Conservation (phyloP, 2,329 filamentous ascomycete species). For the Domatiomyces catenatus region DNA sequence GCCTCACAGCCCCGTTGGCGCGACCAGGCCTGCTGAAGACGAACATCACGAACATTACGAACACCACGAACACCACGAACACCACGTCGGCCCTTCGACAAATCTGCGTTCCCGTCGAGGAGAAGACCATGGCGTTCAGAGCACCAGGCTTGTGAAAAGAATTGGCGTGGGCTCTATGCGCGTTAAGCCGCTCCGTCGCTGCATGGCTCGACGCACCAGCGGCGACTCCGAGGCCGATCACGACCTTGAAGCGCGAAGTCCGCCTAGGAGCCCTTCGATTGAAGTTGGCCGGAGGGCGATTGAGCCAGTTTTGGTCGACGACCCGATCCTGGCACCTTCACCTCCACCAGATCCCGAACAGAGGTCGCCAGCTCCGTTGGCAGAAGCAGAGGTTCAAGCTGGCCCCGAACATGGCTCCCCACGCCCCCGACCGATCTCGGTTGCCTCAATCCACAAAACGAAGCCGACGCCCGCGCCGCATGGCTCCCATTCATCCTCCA, state of each 20-base stretch:
- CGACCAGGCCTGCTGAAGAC: background rate
- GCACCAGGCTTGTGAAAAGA: constrained; percentile 63
- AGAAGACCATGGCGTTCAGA: constrained; percentile 51
- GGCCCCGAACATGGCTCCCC: background rate
- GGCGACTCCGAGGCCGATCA: constrained; percentile 44
- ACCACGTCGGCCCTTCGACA: constrained; percentile 22
- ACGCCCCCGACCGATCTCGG: background rate
- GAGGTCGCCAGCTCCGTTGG: constrained; percentile 4
- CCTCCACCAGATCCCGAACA: constrained; percentile 15
- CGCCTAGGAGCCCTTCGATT: constrained; percentile 12
- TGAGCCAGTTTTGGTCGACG: constrained; percentile 19
- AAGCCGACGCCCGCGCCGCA: constrained; percentile 27
- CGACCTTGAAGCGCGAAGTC: constrained; percentile 9
- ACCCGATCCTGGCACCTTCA: constrained; percentile 14
- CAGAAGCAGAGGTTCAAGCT: background rate
- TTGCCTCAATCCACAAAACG: constrained; percentile 18
- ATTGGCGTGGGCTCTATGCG: constrained; percentile 63
- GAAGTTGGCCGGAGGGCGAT: constrained; percentile 19
- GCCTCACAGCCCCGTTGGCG: constrained; percentile 4
- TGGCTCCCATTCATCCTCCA: constrained; percentile 26
- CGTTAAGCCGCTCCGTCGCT: constrained; percentile 63
- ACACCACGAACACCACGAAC: background rate
- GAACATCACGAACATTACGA: background rate
- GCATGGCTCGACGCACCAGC: constrained; percentile 44
- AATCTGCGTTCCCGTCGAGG: constrained; percentile 32